Percentiles rank a stretch among this genome's conserved stretches.
These are phyloP conservation scores for Blastocystis sp. DNA, from an alignment of 352 stramenopile species.

Conservation along the genomic window DNA sequence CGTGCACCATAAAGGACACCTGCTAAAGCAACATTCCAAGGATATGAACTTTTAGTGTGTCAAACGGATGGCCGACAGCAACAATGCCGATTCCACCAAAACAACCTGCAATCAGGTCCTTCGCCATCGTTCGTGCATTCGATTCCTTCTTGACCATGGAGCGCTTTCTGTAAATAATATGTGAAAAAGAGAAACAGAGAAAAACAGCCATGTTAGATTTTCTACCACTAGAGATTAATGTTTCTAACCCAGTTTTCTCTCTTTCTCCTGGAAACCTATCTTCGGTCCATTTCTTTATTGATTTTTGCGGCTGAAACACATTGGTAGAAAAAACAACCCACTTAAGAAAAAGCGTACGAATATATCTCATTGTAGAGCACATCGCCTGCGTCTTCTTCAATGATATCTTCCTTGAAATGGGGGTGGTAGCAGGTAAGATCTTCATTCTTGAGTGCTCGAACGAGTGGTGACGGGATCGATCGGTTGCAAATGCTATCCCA, in stretches of 20 bases:
- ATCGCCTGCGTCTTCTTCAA: background rate
- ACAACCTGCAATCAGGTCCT: conserved; percentile 61
- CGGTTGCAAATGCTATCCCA: conserved; percentile 1
- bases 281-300: too few species aligned
- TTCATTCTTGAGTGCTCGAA: background rate
- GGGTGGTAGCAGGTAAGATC: conserved; percentile 6
- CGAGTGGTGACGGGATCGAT: background rate
- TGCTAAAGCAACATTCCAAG: background rate
- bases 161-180: background rate
- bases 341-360: background rate
- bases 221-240: too few species aligned
- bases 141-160: conserved; percentile 44
- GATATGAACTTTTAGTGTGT: conserved; percentile 62
- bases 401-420: conserved; percentile 38
- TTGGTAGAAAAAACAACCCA: background rate
- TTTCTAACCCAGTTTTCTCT: too few species aligned
- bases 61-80: conserved; percentile 57
- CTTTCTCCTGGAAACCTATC: too few species aligned
- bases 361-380: background rate
- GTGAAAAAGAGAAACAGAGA: conserved; percentile 40
- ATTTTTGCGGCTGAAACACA: too few species aligned
- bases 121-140: conserved; percentile 24
- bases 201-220: background rate
- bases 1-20: conserved; percentile 24
- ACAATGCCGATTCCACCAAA: conserved; percentile 63